Conservation (phyloP, 2,329 filamentous ascomycete species). For the Acrodontium crateriforme region DNA sequence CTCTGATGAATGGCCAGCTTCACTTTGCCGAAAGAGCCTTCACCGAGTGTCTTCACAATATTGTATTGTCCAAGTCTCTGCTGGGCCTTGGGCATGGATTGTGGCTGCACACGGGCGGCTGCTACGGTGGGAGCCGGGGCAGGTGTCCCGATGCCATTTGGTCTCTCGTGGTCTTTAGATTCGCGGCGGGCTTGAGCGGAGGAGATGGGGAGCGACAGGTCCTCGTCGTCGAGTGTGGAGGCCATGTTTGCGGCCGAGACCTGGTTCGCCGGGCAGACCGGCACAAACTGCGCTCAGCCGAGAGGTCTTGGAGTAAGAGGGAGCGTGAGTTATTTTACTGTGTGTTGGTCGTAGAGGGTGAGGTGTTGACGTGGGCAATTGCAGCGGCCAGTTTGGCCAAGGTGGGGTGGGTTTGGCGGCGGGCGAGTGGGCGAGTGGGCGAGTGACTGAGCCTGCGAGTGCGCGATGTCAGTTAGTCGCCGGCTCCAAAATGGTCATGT, state of each 20-base stretch:
- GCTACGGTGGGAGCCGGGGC: conserved; percentile 24
- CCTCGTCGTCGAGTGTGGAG: conserved; percentile 27
- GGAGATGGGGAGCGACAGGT: conserved; percentile 26
- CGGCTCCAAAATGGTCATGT: too few species aligned
- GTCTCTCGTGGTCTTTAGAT: conserved; percentile 25
- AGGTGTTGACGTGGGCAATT: too few species aligned
- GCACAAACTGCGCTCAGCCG: too few species aligned
- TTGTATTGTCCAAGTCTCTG: conserved; percentile 77
- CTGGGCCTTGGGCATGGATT: conserved; percentile 20
- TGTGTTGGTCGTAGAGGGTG: too few species aligned
- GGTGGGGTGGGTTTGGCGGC: too few species aligned
- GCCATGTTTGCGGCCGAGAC: conserved; percentile 20
- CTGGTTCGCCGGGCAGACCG: conserved; percentile 3
- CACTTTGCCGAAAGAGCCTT: conserved; percentile 97
- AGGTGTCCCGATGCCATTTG: conserved; percentile 5
- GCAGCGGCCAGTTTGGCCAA: too few species aligned
- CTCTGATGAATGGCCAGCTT: conserved; percentile 88
- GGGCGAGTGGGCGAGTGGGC: too few species aligned
- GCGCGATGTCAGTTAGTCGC: too few species aligned
- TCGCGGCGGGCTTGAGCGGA: conserved; percentile 11
- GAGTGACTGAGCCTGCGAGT: too few species aligned
- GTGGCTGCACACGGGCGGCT: conserved; percentile 11
- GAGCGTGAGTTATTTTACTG: too few species aligned
- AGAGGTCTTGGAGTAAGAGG: too few species aligned
- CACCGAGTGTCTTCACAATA: conserved; percentile 77